Conservation (phyloP, 345 rosid species). For the Adansonia digitata region DNA sequence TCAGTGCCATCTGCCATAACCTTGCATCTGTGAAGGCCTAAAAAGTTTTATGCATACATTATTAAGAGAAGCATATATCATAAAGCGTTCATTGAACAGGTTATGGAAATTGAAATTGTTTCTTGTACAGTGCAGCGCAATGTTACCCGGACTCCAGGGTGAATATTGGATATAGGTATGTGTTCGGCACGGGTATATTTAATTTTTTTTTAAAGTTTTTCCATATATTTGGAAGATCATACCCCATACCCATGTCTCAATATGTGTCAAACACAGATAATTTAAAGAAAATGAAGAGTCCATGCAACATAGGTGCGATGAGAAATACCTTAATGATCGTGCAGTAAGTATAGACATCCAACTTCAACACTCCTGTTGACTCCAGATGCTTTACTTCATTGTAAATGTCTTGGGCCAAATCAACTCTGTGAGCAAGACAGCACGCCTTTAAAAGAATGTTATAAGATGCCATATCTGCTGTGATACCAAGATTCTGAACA, state of each 20-base stretch:
- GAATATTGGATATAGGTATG: too few species aligned
- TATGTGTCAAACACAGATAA: too few species aligned
- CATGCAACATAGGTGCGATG: neutral
- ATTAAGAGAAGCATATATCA: neutral
- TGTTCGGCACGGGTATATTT: too few species aligned
- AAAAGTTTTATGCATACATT: constrained; percentile 5
- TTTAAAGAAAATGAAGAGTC: too few species aligned
- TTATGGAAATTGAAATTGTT: neutral
- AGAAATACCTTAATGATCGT: constrained; percentile 73
- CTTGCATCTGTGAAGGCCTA: constrained; percentile 92
- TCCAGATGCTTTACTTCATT: constrained; percentile 68
- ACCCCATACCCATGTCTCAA: neutral
- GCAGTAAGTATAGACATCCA: constrained; percentile 89
- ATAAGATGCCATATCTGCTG: constrained; percentile 75
- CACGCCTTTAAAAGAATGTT: constrained; percentile 88
- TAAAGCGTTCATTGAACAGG: neutral
- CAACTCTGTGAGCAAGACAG: constrained; percentile 76
- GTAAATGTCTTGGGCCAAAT: constrained; percentile 78
- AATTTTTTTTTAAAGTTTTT: too few species aligned
- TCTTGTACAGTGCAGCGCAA: constrained; percentile 2
- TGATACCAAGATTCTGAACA: constrained; percentile 59
- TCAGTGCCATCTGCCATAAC: constrained; percentile 83
- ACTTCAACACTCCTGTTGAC: constrained; percentile 51
- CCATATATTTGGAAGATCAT: neutral
- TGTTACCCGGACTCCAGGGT: neutral